phyloP scores from a whole-genome alignment of 2,329 filamentous ascomycete species.

The Neofusicoccum kwambonambiense region DNA sequence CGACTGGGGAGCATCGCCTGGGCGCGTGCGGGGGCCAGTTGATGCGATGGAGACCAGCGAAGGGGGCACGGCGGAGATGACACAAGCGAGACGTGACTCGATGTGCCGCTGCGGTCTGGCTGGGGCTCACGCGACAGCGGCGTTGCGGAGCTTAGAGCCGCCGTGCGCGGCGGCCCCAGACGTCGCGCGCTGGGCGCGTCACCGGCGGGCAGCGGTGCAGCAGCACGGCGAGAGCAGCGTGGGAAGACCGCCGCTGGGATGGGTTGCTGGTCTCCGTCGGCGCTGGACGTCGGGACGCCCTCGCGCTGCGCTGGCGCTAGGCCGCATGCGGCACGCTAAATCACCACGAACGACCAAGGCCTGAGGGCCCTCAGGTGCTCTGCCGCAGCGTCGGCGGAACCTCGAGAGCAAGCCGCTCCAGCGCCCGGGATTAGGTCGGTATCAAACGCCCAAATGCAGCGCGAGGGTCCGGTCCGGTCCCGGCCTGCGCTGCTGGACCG shows the following conservation, averaged over 20 bases:
- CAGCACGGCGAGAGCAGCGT: neutral
- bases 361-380: constrained; percentile 6
- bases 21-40: constrained; percentile 7
- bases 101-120: neutral
- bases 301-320: neutral
- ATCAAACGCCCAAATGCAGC: neutral
- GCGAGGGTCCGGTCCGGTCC: constrained; percentile 10
- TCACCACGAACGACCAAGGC: constrained; percentile 6
- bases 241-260: constrained; percentile 2
- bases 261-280: constrained; percentile 6
- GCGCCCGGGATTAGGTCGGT: neutral
- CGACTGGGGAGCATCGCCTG: neutral
- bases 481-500: constrained; percentile 1
- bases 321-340: constrained; percentile 12
- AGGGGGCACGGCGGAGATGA: constrained; percentile 16
- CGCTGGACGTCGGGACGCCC: neutral
- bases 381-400: neutral
- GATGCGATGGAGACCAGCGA: neutral
- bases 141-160: neutral
- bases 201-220: neutral
- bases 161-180: neutral
- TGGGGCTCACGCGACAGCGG: neutral
- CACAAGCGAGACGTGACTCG: constrained; percentile 11
- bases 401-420: constrained; percentile 5
- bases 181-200: neutral